Evolutionary conservation across 805 yeast species (phyloP), one percentile per base, ranked within the genome.

Genomic region (Maudiozyma turicensis): DNA sequence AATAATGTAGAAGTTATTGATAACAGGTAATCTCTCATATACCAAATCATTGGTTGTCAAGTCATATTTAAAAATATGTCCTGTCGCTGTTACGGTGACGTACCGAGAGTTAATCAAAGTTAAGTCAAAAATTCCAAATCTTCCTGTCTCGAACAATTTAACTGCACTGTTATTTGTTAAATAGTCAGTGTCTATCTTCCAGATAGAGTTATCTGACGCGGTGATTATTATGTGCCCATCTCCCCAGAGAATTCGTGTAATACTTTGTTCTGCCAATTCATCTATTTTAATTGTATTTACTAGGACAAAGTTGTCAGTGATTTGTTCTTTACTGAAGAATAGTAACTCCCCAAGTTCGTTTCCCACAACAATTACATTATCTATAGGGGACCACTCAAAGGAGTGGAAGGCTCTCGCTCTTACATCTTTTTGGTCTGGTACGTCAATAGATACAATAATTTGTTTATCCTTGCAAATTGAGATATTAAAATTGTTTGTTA

Each of bases 401-500:
- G 57, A 54, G 44, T 63, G 65, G 45, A 62, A 66, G 2, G 55
- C 40, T 41, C 67, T 57, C 7, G 45, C 32, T 13, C 48, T 42
- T 2, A 57, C 8, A 6, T 43, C 32, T 37, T 40, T 43, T 1
- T 37, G 46, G n/a, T 29, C 42, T 2, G 51, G 49, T 38, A 58
- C 54, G 44, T 65, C 69, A 2, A 65, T 28, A 43, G 59, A 58
- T 3, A 47, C 45, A 2, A 60, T 13, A 11, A 46, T 43, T 11
- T 35, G 8, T 13, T 51, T 45, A 7, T 55, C 54, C 10, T 57
- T 46, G 44, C 42, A 65, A 2, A 66, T 30, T 6, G 56, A 48
- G 6, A 63, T 60, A 44, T 62, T 61, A 4, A 57, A 56, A 46
- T 65, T 64, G 41, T 57, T 60, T 9, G 65, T 65, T 40, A 64